A percentile compares a stretch with the other conserved stretches of the same genome.
These are phyloP conservation scores for Leccinellum albellum DNA, from an alignment of 768 basidiomycete species.

Conservation along the genomic window DNA sequence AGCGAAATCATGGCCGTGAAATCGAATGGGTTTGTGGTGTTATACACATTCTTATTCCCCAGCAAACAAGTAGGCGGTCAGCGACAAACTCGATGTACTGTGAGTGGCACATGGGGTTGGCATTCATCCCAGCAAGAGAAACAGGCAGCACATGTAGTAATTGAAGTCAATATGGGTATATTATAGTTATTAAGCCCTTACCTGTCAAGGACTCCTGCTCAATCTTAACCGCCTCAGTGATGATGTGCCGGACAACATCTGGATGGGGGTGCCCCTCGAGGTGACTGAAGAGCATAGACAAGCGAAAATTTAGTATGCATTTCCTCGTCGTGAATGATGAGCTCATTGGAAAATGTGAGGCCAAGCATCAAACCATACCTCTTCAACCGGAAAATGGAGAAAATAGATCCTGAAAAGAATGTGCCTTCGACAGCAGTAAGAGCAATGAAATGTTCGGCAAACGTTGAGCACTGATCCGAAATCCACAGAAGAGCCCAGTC, in stretches of 20 bases:
- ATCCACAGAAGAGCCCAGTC: constrained; percentile 97
- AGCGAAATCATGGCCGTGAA: constrained; percentile 94
- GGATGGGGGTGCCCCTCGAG: background rate
- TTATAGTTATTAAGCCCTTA: constrained; percentile 23
- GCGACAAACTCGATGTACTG: constrained; percentile 90
- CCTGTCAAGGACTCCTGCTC: constrained; percentile 86
- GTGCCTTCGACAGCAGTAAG: constrained; percentile 97
- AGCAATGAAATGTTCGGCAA: constrained; percentile 85
- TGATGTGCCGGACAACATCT: background rate
- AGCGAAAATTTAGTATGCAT: background rate
- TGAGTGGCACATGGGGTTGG: constrained; percentile 77
- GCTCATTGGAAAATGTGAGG: constrained; percentile 92
- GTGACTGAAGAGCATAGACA: background rate
- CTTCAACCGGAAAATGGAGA: constrained; percentile 95
- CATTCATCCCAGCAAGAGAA: constrained; percentile 85
- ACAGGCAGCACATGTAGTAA: constrained; percentile 76
- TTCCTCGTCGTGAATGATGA: constrained; percentile 85
- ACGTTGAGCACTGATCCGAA: constrained; percentile 70
- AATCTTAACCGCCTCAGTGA: constrained; percentile 61
- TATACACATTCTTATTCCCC: constrained; percentile 76
- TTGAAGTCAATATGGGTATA: background rate
- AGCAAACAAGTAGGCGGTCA: constrained; percentile 77
- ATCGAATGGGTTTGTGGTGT: constrained; percentile 76
- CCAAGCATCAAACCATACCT: constrained; percentile 98
- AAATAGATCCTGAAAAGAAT: constrained; percentile 93